Percentiles rank a stretch among this genome's conserved stretches.
These are phyloP conservation scores for Microthlaspi erraticum DNA, from an alignment of 345 rosid genomes.

Conservation along the genomic window DNA sequence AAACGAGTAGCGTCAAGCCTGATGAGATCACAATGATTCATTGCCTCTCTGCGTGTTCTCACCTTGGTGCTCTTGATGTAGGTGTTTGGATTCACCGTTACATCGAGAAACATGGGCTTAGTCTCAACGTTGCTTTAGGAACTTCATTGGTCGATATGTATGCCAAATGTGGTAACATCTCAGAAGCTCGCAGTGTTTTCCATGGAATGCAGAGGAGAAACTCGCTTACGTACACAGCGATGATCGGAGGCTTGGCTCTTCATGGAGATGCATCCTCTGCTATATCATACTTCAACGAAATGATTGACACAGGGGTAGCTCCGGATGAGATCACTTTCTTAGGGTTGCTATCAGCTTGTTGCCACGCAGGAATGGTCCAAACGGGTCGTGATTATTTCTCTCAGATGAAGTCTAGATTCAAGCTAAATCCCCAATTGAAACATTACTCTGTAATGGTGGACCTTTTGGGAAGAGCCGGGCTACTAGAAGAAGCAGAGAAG, in stretches of 20 bases:
- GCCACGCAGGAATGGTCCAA: slow-evolving; percentile 86
- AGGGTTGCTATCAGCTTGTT: slow-evolving; percentile 81
- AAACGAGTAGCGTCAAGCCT: slow-evolving; percentile 57
- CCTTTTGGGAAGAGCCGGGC: slow-evolving; percentile 86
- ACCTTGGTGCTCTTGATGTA: slow-evolving; percentile 81
- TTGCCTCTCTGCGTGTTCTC: slow-evolving; percentile 89
- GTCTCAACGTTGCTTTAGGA: slow-evolving; percentile 66
- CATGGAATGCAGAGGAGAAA: slow-evolving; percentile 65
- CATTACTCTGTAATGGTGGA: slow-evolving; percentile 94
- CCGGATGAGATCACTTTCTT: slow-evolving; percentile 90
- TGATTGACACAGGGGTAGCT: slow-evolving; percentile 64
- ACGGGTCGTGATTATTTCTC: slow-evolving; percentile 69
- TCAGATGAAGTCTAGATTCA: slow-evolving; percentile 67
- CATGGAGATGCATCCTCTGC: slow-evolving; percentile 72
- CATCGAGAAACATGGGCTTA: slow-evolving; percentile 59
- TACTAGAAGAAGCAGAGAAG: slow-evolving; percentile 71
- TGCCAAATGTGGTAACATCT: slow-evolving; percentile 82
- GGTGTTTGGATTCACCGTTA: slow-evolving; percentile 89
- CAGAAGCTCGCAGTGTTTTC: slow-evolving; percentile 72
- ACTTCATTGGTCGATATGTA: slow-evolving; percentile 89
- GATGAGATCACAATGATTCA: slow-evolving; percentile 80
- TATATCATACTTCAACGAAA: slow-evolving; percentile 65
- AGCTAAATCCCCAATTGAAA: slow-evolving; percentile 61
- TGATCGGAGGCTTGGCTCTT: slow-evolving; percentile 79
- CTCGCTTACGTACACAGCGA: slow-evolving; percentile 76